Base-by-base conservation (phyloP, 2,329 filamentous ascomycete genomes). In the Colletotrichum tropicale region DNA sequence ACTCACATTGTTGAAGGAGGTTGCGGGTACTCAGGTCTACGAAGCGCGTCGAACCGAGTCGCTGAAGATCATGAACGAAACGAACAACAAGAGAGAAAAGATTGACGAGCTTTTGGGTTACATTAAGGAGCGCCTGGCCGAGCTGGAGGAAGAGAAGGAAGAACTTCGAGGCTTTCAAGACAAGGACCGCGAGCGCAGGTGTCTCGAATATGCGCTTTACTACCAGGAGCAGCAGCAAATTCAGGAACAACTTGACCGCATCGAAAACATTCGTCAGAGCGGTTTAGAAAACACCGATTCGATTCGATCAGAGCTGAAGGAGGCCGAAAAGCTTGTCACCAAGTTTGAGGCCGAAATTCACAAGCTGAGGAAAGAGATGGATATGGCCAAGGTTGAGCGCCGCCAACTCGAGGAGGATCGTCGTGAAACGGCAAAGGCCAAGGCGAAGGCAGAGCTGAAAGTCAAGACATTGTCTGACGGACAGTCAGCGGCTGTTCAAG, bases 1-100 rank as follows among this genome's bases (percentile, higher is more conserved):
- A 68, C 87, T 99, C 77, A 96, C 94, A 79, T 88, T 99, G 75
- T 87, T 99, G 77, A 99, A 99, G 85, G 97, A 98, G 82, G 97
- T 99, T n/a, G 97, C 97, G 1, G 97, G 97, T 77, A 99, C 97
- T 9, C 96, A 98, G 81, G 96, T 98, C 60, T 99, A 99, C 85
- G 97, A 99, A 85, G 94, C 95, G 69, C 94, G 96, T 72, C 93
- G 98, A 77, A 91, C 95, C 32, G 96, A 99, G 84, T 98, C 95
- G 61, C 87, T 98, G 79, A 98, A 98, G 87, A 98, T 99, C 80
- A 98, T 99, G 95, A 92, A 93, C 77, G 97, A 99, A 79, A 98
- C 97, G 18, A 96, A 96, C 84, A 98, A 96, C 86, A 98, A 98
- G 87, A 93, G 96, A 77, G 90, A 93, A 61, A 98, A 98, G 86